A percentile compares a stretch with the other conserved stretches of the same genome.
phyloP scores from a whole-genome alignment of 768 basidiomycete species.

The Kwoniella newhampshirensis region DNA sequence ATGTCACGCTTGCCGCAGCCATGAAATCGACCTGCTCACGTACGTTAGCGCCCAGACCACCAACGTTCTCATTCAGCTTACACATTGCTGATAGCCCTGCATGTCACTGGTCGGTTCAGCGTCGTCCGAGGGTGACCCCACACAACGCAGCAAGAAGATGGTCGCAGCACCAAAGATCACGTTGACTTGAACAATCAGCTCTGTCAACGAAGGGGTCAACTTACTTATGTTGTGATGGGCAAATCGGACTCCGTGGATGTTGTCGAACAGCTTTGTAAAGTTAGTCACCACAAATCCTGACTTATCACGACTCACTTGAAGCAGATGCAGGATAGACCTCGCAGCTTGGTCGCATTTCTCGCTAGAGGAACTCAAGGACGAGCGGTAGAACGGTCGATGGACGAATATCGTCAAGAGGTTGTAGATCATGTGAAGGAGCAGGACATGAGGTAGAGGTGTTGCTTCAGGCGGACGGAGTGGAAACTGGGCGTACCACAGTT shows the following conservation, averaged over 20 bases:
- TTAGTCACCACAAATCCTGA: neutral
- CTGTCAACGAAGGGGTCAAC: neutral
- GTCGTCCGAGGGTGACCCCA: constrained; percentile 2
- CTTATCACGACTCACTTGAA: constrained; percentile 10
- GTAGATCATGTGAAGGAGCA: constrained; percentile 24
- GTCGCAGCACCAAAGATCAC: constrained; percentile 27
- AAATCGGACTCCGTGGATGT: constrained; percentile 13
- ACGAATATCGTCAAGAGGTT: constrained; percentile 25
- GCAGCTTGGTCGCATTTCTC: constrained; percentile 24
- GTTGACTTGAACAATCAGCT: constrained; percentile 16
- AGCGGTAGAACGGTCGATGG: constrained; percentile 26
- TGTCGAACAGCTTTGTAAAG: constrained; percentile 9
- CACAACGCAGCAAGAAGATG: constrained; percentile 19
- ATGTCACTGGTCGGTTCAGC: neutral
- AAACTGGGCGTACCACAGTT: constrained; percentile 17
- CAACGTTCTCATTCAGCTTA: too few species aligned
- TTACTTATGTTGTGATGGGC: constrained; percentile 26
- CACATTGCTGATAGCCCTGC: constrained; percentile 22
- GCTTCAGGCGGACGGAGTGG: constrained; percentile 18
- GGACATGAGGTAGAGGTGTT: constrained; percentile 20
- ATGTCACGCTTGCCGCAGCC: constrained; percentile 9
- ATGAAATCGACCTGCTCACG: constrained; percentile 27
- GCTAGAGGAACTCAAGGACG: constrained; percentile 4
- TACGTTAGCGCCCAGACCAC: too few species aligned
- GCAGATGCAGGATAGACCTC: constrained; percentile 11